A percentile compares a stretch with the other conserved stretches of the same genome.
These are phyloP conservation scores for Microbotryomycetes sp. DNA, from an alignment of 1,284 basidiomycete genomes.

Conservation along the genomic window DNA sequence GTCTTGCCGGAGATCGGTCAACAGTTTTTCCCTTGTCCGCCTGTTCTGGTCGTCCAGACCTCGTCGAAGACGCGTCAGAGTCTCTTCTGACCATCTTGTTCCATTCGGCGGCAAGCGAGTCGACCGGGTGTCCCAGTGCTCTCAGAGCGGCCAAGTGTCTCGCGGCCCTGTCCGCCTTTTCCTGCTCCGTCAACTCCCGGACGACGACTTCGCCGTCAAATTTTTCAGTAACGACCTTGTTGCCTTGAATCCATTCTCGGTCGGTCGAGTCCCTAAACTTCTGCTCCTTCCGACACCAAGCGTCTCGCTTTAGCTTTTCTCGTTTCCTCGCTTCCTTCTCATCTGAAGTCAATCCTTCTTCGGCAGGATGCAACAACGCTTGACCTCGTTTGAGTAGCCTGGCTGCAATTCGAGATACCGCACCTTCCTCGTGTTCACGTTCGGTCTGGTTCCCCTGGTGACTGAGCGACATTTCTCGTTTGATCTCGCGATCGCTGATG, in stretches of 20 bases:
- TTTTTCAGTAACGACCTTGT: conserved; percentile 32
- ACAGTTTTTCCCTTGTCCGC: not conserved
- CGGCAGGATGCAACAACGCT: conserved; percentile 3
- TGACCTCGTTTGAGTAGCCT: conserved; percentile 12
- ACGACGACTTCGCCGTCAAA: conserved; percentile 25
- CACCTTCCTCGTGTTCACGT: conserved; percentile 12
- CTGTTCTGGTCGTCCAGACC: not conserved
- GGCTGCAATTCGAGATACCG: conserved; percentile 5
- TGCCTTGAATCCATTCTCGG: conserved; percentile 28
- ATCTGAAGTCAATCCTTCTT: conserved; percentile 9
- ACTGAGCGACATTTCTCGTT: conserved; percentile 5
- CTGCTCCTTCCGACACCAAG: conserved; percentile 32
- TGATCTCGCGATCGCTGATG: conserved; percentile 10
- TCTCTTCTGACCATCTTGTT: not conserved
- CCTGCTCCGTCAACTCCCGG: conserved; percentile 20
- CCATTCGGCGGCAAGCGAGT: conserved; percentile 17
- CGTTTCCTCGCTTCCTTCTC: conserved; percentile 15
- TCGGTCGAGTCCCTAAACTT: conserved; percentile 19
- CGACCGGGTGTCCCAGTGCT: conserved; percentile 20
- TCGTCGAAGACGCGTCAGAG: not conserved
- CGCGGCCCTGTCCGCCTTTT: conserved; percentile 19
- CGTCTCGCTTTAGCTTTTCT: conserved; percentile 30
- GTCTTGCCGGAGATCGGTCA: not conserved
- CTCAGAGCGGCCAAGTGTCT: conserved; percentile 27
- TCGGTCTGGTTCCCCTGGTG: not conserved